A percentile compares a stretch with the other conserved stretches of the same genome.
These are phyloP conservation scores for Orbilia javanica DNA, from an alignment of 2,329 filamentous ascomycete species.

Conservation along the genomic window DNA sequence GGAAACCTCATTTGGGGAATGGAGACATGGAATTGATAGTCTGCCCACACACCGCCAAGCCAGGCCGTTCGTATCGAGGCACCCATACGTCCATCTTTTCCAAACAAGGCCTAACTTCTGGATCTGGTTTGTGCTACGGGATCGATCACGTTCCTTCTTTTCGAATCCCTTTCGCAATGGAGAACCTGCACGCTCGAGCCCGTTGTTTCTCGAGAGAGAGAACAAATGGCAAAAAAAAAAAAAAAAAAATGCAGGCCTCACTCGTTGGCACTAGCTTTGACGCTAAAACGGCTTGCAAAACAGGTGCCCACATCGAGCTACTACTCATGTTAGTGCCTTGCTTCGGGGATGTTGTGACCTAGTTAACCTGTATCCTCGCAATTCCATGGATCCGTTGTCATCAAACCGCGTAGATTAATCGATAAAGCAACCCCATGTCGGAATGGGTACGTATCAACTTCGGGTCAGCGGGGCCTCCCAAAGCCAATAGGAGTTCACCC, in stretches of 20 bases:
- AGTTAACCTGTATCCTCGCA: not conserved
- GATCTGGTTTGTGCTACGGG: conserved; percentile 14
- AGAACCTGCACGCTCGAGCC: conserved; percentile 36
- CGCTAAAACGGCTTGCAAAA: conserved; percentile 32
- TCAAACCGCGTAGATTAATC: conserved; percentile 50
- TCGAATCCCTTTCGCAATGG: conserved; percentile 9
- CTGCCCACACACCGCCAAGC: conserved; percentile 11
- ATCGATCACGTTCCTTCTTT: conserved; percentile 42
- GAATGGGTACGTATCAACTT: conserved; percentile 12
- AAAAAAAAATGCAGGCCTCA: conserved; percentile 9
- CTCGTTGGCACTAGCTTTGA: conserved; percentile 47
- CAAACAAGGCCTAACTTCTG: conserved; percentile 27
- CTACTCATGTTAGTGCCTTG: not conserved
- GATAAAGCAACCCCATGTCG: conserved; percentile 26
- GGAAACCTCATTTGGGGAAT: not conserved
- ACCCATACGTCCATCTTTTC: conserved; percentile 40
- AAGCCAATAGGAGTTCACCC: conserved; percentile 8
- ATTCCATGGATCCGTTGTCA: conserved; percentile 12
- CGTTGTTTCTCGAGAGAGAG: conserved; percentile 1
- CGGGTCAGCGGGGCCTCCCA: conserved; percentile 6
- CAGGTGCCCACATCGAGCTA: conserved; percentile 6
- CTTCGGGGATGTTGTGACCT: not conserved
- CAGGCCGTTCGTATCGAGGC: conserved; percentile 11
- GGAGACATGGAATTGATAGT: conserved; percentile 8
- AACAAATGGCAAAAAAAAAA: conserved; percentile 7